These are phyloP conservation scores for Dinochytrium kinnereticum DNA, from an alignment of 371 early-diverging fungal species.

Conservation along the genomic window DNA sequence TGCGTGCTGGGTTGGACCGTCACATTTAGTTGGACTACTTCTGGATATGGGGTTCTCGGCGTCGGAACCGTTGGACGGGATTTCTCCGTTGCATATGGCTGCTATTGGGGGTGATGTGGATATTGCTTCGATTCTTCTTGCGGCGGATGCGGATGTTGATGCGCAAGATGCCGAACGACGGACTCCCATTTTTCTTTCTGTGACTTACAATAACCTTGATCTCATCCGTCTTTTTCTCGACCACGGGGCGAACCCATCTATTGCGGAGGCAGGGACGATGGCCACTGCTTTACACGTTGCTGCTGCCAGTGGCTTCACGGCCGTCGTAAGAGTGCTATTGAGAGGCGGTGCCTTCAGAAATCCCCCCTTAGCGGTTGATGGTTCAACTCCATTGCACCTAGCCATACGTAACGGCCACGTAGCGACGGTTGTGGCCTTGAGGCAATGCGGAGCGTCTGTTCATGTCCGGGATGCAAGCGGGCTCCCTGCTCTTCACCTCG, in stretches of 20 bases:
- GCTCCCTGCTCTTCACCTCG: slow-evolving; percentile 11
- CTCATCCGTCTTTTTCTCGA: slow-evolving; percentile 3
- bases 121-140: slow-evolving; percentile 7
- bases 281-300: slow-evolving; percentile 8
- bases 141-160: slow-evolving; percentile 14
- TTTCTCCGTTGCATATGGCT: slow-evolving; percentile 13
- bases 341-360: slow-evolving; percentile 8
- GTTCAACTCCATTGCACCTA: slow-evolving; percentile 14
- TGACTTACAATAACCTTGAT: slow-evolving; percentile 13
- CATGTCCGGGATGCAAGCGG: slow-evolving; percentile 5
- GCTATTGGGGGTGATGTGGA: slow-evolving; percentile 17
- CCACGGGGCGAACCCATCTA: slow-evolving; percentile 9
- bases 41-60: slow-evolving; percentile 14
- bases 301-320: slow-evolving; percentile 13
- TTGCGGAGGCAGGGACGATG: neutral
- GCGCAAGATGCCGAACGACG: slow-evolving; percentile 8
- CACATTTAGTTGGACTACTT: neutral
- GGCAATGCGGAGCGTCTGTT: slow-evolving; percentile 13
- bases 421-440: slow-evolving; percentile 2
- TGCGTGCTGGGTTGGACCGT: slow-evolving; percentile 10
- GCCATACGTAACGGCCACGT: slow-evolving; percentile 16
- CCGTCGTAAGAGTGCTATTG: neutral
- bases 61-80: slow-evolving; percentile 7
- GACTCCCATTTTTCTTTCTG: slow-evolving; percentile 17
- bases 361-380: slow-evolving; percentile 1